Conservation (phyloP, 1,284 basidiomycete genomes). For the Rhodotorula sp. region DNA sequence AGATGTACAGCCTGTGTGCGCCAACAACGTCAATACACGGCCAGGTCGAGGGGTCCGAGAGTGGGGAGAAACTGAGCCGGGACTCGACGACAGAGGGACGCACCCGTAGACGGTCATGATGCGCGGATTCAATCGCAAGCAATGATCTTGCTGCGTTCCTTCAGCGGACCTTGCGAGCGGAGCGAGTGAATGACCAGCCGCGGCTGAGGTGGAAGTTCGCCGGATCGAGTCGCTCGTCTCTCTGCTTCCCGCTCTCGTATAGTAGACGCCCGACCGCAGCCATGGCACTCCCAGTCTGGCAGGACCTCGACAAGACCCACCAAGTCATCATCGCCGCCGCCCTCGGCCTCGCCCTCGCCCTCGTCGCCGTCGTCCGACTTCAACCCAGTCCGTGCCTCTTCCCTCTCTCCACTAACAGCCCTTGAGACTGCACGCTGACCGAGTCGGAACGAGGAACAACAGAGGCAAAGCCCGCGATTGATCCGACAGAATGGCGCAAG, state of each 20-base stretch:
- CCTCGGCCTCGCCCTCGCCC: constrained; percentile 34
- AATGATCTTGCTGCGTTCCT: neutral
- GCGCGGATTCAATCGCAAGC: neutral
- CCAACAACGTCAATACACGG: too few relatives aligned
- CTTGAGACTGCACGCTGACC: too few relatives aligned
- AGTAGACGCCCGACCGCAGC: neutral
- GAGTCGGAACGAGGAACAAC: neutral
- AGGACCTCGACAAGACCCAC: constrained; percentile 20
- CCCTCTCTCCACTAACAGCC: too few relatives aligned
- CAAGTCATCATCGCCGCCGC: constrained; percentile 36
- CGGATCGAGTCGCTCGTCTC: too few relatives aligned
- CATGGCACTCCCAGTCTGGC: constrained; percentile 8
- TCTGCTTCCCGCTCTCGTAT: neutral
- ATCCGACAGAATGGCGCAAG: constrained; percentile 73
- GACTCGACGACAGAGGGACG: neutral
- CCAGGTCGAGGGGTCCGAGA: neutral
- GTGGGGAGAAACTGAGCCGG: neutral
- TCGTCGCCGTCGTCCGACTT: constrained; percentile 31
- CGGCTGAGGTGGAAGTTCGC: neutral
- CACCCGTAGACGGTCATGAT: constrained; percentile 43
- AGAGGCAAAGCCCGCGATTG: constrained; percentile 60
- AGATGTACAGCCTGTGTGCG: constrained; percentile 72
- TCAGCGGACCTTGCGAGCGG: too few relatives aligned
- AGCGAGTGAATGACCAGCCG: neutral
- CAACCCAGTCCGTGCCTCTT: constrained; percentile 24